These are phyloP conservation scores for Candida buenavistaensis DNA, from an alignment of 1,139 yeast species.

Conservation along the genomic window DNA sequence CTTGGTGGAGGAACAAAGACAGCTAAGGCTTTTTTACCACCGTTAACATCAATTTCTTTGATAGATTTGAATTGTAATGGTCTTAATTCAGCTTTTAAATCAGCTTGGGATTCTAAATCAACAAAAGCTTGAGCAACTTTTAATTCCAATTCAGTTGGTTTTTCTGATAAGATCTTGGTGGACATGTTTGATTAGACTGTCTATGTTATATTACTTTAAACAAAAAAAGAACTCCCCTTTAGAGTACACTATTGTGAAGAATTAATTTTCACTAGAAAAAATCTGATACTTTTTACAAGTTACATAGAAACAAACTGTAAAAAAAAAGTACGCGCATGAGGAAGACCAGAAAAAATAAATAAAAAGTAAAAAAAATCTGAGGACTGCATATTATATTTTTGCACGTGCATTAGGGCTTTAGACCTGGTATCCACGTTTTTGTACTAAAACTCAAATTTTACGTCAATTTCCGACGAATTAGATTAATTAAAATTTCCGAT, in stretches of 20 bases:
- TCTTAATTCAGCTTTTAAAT: constrained; percentile 97
- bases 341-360: background rate
- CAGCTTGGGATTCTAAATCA: constrained; percentile 95
- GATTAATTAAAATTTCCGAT: too few relatives aligned
- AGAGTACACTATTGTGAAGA: constrained; percentile 5
- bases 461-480: constrained; percentile 1
- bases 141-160: constrained; percentile 98
- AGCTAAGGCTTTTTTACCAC: constrained; percentile 99
- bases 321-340: constrained; percentile 1
- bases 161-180: constrained; percentile 87
- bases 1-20: constrained; percentile 98
- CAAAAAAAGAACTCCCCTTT: constrained; percentile 5
- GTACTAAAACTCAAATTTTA: too few relatives aligned
- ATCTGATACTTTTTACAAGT: constrained; percentile 10
- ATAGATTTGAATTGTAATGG: constrained; percentile 98
- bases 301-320: constrained; percentile 9
- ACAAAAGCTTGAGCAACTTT: constrained; percentile 99
- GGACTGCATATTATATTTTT: background rate
- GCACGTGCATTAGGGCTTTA: constrained; percentile 3
- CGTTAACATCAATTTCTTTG: constrained; percentile 96
- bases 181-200: constrained; percentile 57
- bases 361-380: background rate
- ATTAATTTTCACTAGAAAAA: constrained; percentile 6
- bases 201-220: constrained; percentile 1
- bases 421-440: too few relatives aligned